Conservation (phyloP, 1,284 basidiomycete genomes). For the Microbotryum violaceum region DNA sequence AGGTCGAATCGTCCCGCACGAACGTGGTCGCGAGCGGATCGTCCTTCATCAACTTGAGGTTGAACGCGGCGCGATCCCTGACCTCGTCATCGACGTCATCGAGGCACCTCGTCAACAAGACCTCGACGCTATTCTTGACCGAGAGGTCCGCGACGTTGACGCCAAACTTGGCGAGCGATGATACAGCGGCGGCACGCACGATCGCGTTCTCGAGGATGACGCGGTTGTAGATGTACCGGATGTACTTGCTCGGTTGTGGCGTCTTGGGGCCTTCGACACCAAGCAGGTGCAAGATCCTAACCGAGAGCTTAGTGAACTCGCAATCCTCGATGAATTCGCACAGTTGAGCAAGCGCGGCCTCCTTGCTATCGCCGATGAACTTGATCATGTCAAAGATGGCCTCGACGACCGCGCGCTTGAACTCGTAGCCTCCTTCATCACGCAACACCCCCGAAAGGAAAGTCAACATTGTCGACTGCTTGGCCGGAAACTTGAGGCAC, state of each 20-base stretch:
- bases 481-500: conserved; percentile 96
- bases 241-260: conserved; percentile 93
- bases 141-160: conserved; percentile 70
- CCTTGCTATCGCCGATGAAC: conserved; percentile 89
- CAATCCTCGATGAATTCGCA: conserved; percentile 99
- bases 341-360: conserved; percentile 89
- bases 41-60: conserved; percentile 75
- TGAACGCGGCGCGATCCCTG: conserved; percentile 91
- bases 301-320: conserved; percentile 98
- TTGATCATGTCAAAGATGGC: conserved; percentile 99
- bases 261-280: conserved; percentile 95
- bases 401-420: conserved; percentile 97
- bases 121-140: conserved; percentile 76
- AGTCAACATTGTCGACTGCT: conserved; percentile 88
- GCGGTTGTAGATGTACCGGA: conserved; percentile 99
- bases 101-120: conserved; percentile 73
- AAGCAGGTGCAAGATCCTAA: conserved; percentile 88
- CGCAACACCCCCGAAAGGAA: conserved; percentile 90
- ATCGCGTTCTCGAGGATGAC: conserved; percentile 98
- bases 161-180: conserved; percentile 93
- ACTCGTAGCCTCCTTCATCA: conserved; percentile 98
- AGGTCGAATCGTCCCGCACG: conserved; percentile 88
- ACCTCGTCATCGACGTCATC: conserved; percentile 99
- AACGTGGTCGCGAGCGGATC: conserved; percentile 73
- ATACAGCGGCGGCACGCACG: conserved; percentile 91